Base-by-base conservation (phyloP, 257 asterid genomes). In the Solanum dulcamara region DNA sequence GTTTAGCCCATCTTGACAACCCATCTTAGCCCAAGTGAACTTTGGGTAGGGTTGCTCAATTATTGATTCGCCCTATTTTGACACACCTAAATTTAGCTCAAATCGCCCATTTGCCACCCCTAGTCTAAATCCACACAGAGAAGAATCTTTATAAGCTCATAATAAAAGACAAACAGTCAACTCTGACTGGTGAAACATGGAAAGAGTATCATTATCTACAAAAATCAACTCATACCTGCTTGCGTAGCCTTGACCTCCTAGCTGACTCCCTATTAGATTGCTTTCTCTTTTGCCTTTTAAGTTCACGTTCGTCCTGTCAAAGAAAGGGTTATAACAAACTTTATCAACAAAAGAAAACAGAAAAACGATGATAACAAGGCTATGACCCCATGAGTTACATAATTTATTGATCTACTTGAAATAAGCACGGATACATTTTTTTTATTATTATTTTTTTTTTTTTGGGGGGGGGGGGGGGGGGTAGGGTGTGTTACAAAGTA, bases 211-310 rank as follows among this genome's bases (percentile, higher is more conserved):
- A 46, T 46, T 46, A 77, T 15, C 59, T 46, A 42, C 53, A 17
- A 35, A 18, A 68, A 20, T 8, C 20, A 46, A 48, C 66, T 79
- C 83, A 28, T 86, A 95, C 99, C 98, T 97, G 99, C 89, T 97
- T 97, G 55, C 99, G 96, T 81, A 97, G 88, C 87, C 99, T 93
- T 86, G 99, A 95, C 71, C 99, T 93, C 88, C 99, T 91, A 83
- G 99, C 99, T 83, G 99, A 97, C 94, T 97, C 99, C 75, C 99
- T 91, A 86, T 97, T 97, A 38, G 99, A 97, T 87, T 94, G 99
- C 90, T 97, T 97, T 86, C 99, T 88, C 93, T 95, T 95, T 87
- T 95, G 99, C 85, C 94, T 90, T 91, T 97, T 97, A 80, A 95
- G 44, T 91, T 97, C 99, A 62, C 99, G 96, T 86, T 97, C 99